Evolutionary conservation across 2,329 filamentous ascomycete species (phyloP).

Genomic region (Aspergillus sp.): DNA sequence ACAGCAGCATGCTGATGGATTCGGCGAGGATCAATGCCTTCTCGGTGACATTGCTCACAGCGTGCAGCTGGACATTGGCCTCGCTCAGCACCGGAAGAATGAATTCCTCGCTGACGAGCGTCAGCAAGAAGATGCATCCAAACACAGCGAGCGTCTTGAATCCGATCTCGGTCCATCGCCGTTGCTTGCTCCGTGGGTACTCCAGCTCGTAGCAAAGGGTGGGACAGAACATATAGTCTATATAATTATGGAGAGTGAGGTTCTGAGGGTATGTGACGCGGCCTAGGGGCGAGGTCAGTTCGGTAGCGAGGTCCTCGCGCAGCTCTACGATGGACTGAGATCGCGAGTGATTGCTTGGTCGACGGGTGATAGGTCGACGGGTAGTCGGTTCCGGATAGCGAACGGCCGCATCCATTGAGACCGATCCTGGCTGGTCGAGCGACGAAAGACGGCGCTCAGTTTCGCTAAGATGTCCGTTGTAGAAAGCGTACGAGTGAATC

Average conservation of each 20-base stretch:
- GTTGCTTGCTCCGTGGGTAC: conserved; percentile 76
- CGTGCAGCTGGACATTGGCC: conserved; percentile 58
- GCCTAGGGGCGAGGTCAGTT: conserved; percentile 87
- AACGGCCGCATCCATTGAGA: conserved; percentile 69
- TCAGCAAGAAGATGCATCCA: conserved; percentile 93
- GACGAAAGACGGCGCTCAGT: conserved; percentile 76
- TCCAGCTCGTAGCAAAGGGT: conserved; percentile 97
- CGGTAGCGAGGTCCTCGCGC: conserved; percentile 82
- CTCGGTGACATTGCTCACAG: conserved; percentile 57
- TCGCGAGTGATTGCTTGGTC: conserved; percentile 23
- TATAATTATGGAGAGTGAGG: conserved; percentile 76
- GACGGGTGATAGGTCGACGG: conserved; percentile 26
- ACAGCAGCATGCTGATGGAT: conserved; percentile 85
- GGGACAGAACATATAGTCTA: conserved; percentile 86
- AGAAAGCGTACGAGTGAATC: conserved; percentile 98
- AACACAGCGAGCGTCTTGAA: conserved; percentile 88
- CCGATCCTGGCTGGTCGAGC: conserved; percentile 72
- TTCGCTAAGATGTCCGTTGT: conserved; percentile 91
- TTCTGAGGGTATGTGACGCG: conserved; percentile 88
- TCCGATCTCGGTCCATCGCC: conserved; percentile 77
- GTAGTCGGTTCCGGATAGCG: conserved; percentile 65
- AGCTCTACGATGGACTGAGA: conserved; percentile 63
- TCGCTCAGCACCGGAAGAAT: conserved; percentile 86
- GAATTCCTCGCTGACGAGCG: conserved; percentile 88
- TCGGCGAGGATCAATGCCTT: conserved; percentile 78